Evolutionary conservation across 1,284 basidiomycete genomes (phyloP).

Genomic region (Tylopilus sp.): DNA sequence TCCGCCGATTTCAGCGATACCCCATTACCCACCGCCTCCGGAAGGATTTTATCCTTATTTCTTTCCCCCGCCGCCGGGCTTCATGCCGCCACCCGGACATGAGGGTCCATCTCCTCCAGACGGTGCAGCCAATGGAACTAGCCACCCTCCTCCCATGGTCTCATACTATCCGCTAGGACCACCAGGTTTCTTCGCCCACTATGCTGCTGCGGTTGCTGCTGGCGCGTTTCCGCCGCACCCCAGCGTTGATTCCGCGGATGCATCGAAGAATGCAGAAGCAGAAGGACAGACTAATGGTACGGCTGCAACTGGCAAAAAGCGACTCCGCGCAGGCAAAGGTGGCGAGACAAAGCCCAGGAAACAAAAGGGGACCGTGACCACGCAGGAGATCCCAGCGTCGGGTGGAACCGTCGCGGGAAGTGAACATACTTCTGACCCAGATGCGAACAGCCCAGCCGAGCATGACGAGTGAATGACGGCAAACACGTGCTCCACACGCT

Average conservation of each 20-base stretch:
- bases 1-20: conserved; percentile 38
- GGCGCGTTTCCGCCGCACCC: conserved; percentile 28
- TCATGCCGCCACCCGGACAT: conserved; percentile 38
- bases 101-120: conserved; percentile 43
- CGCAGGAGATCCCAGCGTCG: conserved; percentile 19
- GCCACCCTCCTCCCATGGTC: conserved; percentile 41
- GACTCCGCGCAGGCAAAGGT: conserved; percentile 29
- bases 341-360: conserved; percentile 36
- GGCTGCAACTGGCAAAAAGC: conserved; percentile 32
- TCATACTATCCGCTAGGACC: conserved; percentile 43
- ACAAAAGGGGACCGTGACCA: conserved; percentile 25
- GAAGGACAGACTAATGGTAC: conserved; percentile 26
- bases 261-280: conserved; percentile 19
- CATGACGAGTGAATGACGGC: conserved; percentile 18
- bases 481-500: conserved; percentile 8
- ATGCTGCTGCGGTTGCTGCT: conserved; percentile 19
- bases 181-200: conserved; percentile 37
- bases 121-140: conserved; percentile 38
- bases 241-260: conserved; percentile 29
- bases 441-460: conserved; percentile 23
- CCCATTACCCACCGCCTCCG: conserved; percentile 39
- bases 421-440: conserved; percentile 27
- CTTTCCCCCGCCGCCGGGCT: conserved; percentile 45
- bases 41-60: conserved; percentile 57
- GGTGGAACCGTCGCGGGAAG: conserved; percentile 26